A percentile compares a stretch with the other conserved stretches of the same genome.
These are phyloP conservation scores for Lantana camara DNA, from an alignment of 257 asterid genomes.

Conservation along the genomic window DNA sequence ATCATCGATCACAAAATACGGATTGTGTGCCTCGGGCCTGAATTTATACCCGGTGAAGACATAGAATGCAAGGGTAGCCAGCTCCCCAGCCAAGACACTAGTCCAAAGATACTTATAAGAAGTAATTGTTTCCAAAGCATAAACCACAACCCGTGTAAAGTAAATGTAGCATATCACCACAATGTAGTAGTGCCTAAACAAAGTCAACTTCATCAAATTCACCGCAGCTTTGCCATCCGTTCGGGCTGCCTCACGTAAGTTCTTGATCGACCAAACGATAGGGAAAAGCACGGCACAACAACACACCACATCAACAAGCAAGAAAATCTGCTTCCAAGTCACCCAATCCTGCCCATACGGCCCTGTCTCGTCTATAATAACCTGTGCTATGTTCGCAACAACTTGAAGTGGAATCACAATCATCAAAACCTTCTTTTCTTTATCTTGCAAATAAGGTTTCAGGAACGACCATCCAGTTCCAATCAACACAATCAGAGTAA, in stretches of 20 bases:
- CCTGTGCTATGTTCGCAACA: conserved; percentile 83
- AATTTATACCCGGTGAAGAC: conserved; percentile 74
- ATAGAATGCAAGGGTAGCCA: conserved; percentile 82
- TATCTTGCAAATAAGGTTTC: conserved; percentile 82
- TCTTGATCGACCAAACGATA: conserved; percentile 91
- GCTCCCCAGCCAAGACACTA: conserved; percentile 74
- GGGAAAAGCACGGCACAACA: conserved; percentile 87
- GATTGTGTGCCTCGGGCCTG: conserved; percentile 84
- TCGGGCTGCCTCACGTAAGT: conserved; percentile 80
- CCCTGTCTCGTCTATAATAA: conserved; percentile 74
- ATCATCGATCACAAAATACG: conserved; percentile 78
- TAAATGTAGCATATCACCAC: conserved; percentile 87
- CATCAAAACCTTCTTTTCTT: conserved; percentile 87
- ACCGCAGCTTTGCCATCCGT: conserved; percentile 92
- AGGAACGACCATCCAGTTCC: conserved; percentile 93
- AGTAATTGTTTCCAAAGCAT: conserved; percentile 81
- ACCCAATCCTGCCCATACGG: conserved; percentile 78
- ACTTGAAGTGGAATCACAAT: conserved; percentile 82
- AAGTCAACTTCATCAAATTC: conserved; percentile 82
- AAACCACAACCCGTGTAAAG: conserved; percentile 88
- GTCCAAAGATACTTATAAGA: conserved; percentile 85
- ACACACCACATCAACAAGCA: conserved; percentile 79
- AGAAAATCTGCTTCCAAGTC: conserved; percentile 78
- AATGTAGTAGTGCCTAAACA: conserved; percentile 78
- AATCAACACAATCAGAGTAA: conserved; percentile 73